Conservation (phyloP, 345 rosid genomes). For the Populus alba region DNA sequence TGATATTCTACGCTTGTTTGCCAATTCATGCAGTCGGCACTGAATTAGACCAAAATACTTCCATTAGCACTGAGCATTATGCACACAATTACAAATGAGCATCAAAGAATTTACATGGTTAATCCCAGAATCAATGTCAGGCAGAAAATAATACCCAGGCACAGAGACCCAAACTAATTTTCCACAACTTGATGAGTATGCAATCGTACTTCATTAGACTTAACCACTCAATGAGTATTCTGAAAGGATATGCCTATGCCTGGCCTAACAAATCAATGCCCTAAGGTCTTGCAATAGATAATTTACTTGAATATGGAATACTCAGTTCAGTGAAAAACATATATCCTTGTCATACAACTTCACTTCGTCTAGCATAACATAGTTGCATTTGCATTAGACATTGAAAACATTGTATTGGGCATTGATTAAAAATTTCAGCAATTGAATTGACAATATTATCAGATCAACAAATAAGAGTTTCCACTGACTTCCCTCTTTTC, state of each 20-base stretch:
- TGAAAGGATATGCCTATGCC: neutral
- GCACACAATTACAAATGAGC: neutral
- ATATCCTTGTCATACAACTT: neutral
- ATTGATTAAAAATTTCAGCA: neutral
- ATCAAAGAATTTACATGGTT: neutral
- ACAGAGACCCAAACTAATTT: neutral
- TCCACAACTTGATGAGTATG: neutral
- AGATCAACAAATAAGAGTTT: neutral
- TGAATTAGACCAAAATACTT: slow-evolving; percentile 25
- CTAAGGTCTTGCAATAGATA: neutral
- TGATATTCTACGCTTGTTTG: slow-evolving; percentile 96
- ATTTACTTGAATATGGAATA: neutral
- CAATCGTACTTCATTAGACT: neutral
- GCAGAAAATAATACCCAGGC: neutral
- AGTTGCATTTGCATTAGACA: neutral
- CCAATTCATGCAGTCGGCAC: slow-evolving; percentile 98
- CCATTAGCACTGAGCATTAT: slow-evolving; percentile 19
- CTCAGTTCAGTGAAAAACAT: neutral
- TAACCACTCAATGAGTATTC: neutral
- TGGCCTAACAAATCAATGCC: neutral
- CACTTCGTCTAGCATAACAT: neutral
- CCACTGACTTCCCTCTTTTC: neutral
- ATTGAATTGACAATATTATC: neutral
- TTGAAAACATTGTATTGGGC: neutral
- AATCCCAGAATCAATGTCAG: neutral